Conservation (phyloP, 2,329 filamentous ascomycete species). For the Monosporascus sp. region DNA sequence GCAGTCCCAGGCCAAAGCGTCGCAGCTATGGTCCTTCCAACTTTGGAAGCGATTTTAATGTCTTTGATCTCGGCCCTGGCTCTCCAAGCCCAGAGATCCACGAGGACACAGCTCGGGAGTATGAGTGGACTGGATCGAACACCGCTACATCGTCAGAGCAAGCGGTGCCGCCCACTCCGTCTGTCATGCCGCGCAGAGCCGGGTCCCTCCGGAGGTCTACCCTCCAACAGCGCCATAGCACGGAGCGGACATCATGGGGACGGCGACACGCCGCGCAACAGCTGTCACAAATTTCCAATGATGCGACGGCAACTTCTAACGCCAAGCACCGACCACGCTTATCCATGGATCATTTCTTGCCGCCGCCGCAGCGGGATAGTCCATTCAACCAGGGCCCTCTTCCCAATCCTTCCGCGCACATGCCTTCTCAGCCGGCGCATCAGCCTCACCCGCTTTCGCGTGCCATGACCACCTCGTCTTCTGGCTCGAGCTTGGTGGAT, state of each 20-base stretch:
- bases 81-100: conserved; percentile 45
- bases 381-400: conserved; percentile 53
- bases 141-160: conserved; percentile 33
- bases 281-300: conserved; percentile 42
- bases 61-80: conserved; percentile 60
- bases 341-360: conserved; percentile 73
- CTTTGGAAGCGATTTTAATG: conserved; percentile 59
- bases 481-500: conserved; percentile 69
- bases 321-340: conserved; percentile 64
- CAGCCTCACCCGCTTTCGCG: conserved; percentile 80
- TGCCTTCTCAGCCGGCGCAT: conserved; percentile 38
- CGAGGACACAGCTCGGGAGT: conserved; percentile 45
- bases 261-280: conserved; percentile 53
- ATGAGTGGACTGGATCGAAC: conserved; percentile 42
- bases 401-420: conserved; percentile 48
- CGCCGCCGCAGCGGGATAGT: conserved; percentile 57
- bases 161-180: conserved; percentile 38
- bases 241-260: conserved; percentile 60
- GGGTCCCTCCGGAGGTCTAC: conserved; percentile 82
- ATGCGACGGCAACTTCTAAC: conserved; percentile 47
- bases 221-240: conserved; percentile 69
- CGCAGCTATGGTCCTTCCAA: conserved; percentile 75
- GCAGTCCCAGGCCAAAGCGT: conserved; percentile 85
- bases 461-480: conserved; percentile 81
- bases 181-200: conserved; percentile 60